phyloP scores from a whole-genome alignment of 768 basidiomycete genomes.

The Leucocoprinus sp. region DNA sequence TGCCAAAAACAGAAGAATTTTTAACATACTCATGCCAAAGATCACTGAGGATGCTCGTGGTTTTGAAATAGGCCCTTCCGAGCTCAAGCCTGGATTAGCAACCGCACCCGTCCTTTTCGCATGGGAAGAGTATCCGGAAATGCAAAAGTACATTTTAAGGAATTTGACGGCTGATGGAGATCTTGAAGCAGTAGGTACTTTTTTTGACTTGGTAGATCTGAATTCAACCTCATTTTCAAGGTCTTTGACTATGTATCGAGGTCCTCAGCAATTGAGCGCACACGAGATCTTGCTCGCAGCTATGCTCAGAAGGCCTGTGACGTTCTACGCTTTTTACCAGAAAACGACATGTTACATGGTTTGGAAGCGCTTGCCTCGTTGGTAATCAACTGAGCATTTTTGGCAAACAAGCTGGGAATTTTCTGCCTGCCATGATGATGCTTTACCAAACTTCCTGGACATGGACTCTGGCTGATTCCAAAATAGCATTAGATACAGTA shows the following conservation, averaged over 20 bases:
- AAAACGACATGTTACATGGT: slow-evolving; percentile 73
- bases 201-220: neutral
- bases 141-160: slow-evolving; percentile 71
- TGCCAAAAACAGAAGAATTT: neutral
- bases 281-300: slow-evolving; percentile 61
- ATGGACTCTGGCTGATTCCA: neutral
- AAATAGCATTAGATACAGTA: neutral
- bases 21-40: slow-evolving; percentile 2
- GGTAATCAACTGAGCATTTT: slow-evolving; percentile 56
- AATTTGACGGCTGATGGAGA: slow-evolving; percentile 75
- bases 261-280: slow-evolving; percentile 73
- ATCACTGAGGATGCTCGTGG: slow-evolving; percentile 65
- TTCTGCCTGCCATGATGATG: too few species aligned
- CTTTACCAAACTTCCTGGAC: too few species aligned
- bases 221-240: slow-evolving; percentile 27
- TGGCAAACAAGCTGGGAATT: neutral
- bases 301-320: slow-evolving; percentile 76
- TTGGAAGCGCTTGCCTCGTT: slow-evolving; percentile 63
- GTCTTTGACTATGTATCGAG: slow-evolving; percentile 57
- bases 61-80: slow-evolving; percentile 39
- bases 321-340: slow-evolving; percentile 61
- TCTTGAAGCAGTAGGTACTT: slow-evolving; percentile 57
- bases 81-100: slow-evolving; percentile 33
- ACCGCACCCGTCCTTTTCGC: slow-evolving; percentile 85
- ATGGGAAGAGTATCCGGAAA: slow-evolving; percentile 71